These are phyloP conservation scores for Schizosaccharomyces versatilis DNA, from an alignment of 1,139 yeast genomes.

Conservation along the genomic window DNA sequence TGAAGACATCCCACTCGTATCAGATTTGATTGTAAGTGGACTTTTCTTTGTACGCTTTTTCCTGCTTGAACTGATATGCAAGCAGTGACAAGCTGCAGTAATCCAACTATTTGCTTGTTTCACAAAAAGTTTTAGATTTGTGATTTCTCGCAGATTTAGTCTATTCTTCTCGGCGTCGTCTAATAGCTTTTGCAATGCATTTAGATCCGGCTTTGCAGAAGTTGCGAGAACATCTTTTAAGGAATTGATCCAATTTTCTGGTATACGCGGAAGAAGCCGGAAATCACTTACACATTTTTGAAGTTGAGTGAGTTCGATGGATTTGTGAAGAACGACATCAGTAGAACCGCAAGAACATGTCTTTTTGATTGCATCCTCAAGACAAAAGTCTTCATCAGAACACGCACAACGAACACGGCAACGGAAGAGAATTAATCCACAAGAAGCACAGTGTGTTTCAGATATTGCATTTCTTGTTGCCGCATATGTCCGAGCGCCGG, in stretches of 20 bases:
- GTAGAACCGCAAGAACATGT: too few relatives aligned
- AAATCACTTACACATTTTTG: too few relatives aligned
- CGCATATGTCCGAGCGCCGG: too few relatives aligned
- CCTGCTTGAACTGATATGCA: constrained; percentile 29
- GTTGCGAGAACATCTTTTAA: constrained; percentile 9
- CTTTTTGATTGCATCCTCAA: too few relatives aligned
- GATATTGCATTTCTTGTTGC: too few relatives aligned
- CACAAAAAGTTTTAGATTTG: constrained; percentile 24
- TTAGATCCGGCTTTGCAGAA: constrained; percentile 23
- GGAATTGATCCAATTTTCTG: constrained; percentile 12
- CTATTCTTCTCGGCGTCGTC: constrained; percentile 36
- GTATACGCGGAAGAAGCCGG: not conserved
- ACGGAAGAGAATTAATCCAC: too few relatives aligned
- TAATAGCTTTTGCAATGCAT: constrained; percentile 26
- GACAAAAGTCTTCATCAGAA: too few relatives aligned
- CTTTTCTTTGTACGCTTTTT: constrained; percentile 21
- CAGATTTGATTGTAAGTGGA: constrained; percentile 10
- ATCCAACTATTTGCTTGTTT: constrained; percentile 30
- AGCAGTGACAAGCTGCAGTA: constrained; percentile 32
- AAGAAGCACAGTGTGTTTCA: too few relatives aligned
- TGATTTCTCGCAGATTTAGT: constrained; percentile 19
- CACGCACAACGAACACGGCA: too few relatives aligned
- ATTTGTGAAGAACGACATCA: too few relatives aligned
- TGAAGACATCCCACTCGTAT: constrained; percentile 12
- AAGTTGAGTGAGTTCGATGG: too few relatives aligned